Base-by-base conservation (phyloP, 2,329 filamentous ascomycete species). In the Talaromyces sp. region DNA sequence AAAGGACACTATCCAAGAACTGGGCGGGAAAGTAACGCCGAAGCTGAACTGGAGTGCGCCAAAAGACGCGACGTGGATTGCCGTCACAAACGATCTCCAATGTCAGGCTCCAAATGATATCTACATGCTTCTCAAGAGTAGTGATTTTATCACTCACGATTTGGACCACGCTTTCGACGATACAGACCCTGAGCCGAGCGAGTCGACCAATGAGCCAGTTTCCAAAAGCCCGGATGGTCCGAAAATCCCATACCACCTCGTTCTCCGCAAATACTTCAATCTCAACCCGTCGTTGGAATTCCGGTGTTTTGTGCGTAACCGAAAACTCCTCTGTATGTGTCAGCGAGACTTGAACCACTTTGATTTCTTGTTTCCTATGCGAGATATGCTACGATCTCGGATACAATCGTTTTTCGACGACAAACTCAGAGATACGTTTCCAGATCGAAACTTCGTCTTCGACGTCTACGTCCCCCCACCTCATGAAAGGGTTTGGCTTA, bases 21-120 rank as follows among this genome's bases (percentile, higher is more conserved):
- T 98, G 0, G 93, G 91, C 16, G 94, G 94, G 63, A 87, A 88
- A 63, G 93, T 96, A 8, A 88, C 90, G 1, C 95, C 95, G 0
- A 99, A 99, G 76, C 81, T 99, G 54, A 98, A 98, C 79, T 99
- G 95, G 95, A 97, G 93, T 5, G 89, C 92, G 4, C 95, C 95
- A 4, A 96, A 97, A 75, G 95, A 99, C 73, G 95, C 95, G 8
- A 91, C 90, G 27, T 97, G 92, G 89, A 97, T 99, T 75, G 77
- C 88, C 77, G 78, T 85, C 73, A 94, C 83, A 76, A 99, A 99
- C 76, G 96, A 91, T 54, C 89, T 97, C 78, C 92, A 96, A 75
- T 99, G 95, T 76, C 88, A 87, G 4, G 87, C 87, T 0, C 87
- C 95, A 2, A 96, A 95, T 73, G 95, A 99, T 70, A 86, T 99